These are phyloP conservation scores for Tuber calosporum DNA, from an alignment of 495 filamentous ascomycete genomes.

Conservation along the genomic window DNA sequence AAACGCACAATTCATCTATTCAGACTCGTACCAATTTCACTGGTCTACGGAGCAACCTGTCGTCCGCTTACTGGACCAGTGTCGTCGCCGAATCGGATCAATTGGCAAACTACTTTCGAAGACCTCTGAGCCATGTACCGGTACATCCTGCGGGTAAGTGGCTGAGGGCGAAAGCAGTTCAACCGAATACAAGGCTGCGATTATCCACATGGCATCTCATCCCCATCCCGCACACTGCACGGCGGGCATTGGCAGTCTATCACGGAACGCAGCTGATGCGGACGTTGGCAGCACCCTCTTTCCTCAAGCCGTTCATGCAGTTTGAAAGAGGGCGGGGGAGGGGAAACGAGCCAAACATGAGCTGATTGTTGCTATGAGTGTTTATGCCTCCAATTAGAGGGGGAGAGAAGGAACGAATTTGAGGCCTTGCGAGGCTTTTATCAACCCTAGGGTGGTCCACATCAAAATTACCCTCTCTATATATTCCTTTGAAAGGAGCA, in stretches of 20 bases:
- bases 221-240: not conserved
- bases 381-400: constrained; percentile 4
- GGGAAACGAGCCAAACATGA: not conserved
- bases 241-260: constrained; percentile 4
- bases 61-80: not conserved
- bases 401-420: not conserved
- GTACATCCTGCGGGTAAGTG: not conserved
- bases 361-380: not conserved
- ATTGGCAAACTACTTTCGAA: not conserved
- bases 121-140: not conserved
- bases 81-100: not conserved
- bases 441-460: not conserved
- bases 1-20: not conserved
- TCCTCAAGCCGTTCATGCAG: not conserved
- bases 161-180: not conserved
- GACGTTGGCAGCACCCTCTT: not conserved
- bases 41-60: not conserved
- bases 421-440: constrained; percentile 4
- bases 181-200: not conserved
- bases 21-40: not conserved
- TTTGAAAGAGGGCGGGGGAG: constrained; percentile 3
- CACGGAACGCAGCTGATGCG: constrained; percentile 1
- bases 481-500: not conserved
- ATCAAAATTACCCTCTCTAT: not conserved
- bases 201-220: constrained; percentile 5